These are phyloP conservation scores for Fusarium brevicatenulatum DNA, from an alignment of 2,329 filamentous ascomycete species.

Conservation along the genomic window DNA sequence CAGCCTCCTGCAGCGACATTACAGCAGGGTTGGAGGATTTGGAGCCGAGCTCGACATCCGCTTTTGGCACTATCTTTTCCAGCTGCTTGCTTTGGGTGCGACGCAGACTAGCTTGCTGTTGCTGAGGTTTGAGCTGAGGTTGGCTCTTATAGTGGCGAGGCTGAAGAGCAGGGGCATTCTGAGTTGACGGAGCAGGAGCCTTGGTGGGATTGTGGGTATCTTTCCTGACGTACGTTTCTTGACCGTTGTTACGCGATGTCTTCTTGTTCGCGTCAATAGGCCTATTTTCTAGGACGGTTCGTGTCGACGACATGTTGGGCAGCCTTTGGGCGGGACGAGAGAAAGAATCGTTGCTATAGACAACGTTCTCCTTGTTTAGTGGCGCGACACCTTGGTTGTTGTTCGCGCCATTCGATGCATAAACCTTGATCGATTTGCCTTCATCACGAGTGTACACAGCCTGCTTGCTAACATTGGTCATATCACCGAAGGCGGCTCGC, in stretches of 20 bases:
- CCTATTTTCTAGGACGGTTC: constrained; percentile 39
- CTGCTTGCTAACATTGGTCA: constrained; percentile 73
- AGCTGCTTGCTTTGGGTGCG: constrained; percentile 58
- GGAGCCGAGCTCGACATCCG: constrained; percentile 26
- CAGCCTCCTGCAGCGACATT: constrained; percentile 27
- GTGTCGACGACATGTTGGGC: constrained; percentile 35
- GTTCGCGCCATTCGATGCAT: constrained; percentile 40
- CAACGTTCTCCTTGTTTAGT: constrained; percentile 58
- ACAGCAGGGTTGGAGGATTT: constrained; percentile 20
- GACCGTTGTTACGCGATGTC: constrained; percentile 19
- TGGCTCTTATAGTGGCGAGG: constrained; percentile 65
- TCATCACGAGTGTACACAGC: constrained; percentile 46
- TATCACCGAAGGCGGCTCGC: constrained; percentile 82
- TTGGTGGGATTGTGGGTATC: constrained; percentile 33
- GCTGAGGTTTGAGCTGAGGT: constrained; percentile 59
- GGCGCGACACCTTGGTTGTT: constrained; percentile 40
- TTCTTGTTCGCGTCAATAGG: constrained; percentile 43
- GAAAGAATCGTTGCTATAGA: constrained; percentile 50
- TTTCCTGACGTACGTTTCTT: constrained; percentile 37
- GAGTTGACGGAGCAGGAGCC: constrained; percentile 19
- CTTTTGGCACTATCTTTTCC: constrained; percentile 39
- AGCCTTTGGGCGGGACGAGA: constrained; percentile 52
- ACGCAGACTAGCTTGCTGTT: constrained; percentile 53
- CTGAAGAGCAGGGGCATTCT: constrained; percentile 45
- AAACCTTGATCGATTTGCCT: constrained; percentile 51